Conservation (phyloP, 257 asterid genomes). For the Ballota nigra region DNA sequence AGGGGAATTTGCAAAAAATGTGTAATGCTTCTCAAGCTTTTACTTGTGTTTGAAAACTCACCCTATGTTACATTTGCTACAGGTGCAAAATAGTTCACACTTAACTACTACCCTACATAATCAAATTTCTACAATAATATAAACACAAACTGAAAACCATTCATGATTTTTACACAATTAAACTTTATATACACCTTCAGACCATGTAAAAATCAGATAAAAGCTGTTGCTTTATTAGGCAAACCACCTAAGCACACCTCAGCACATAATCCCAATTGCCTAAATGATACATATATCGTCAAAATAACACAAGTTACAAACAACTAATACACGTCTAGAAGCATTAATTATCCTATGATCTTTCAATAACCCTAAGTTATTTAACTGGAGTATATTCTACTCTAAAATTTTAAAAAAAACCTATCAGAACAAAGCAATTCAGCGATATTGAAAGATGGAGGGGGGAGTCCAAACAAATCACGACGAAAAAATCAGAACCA, state of each 20-base stretch:
- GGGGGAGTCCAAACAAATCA: neutral
- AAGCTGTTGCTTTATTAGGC: neutral
- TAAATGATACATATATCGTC: neutral
- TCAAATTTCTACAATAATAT: neutral
- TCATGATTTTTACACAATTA: neutral
- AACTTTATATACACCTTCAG: neutral
- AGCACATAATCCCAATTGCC: neutral
- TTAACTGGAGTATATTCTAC: slow-evolving; percentile 3
- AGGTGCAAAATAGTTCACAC: neutral
- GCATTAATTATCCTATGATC: neutral
- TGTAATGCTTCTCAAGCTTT: neutral
- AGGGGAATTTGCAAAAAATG: neutral
- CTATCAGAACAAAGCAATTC: neutral
- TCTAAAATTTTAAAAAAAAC: neutral
- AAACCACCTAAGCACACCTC: neutral
- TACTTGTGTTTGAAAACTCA: neutral
- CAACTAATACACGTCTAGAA: neutral
- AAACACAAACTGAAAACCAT: neutral
- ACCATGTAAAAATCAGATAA: neutral
- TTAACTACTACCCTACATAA: neutral
- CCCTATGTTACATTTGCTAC: neutral
- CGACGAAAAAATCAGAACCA: slow-evolving; percentile 1
- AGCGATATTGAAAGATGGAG: neutral
- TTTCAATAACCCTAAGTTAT: slow-evolving; percentile 21
- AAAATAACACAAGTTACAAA: neutral